Evolutionary conservation across 2,329 filamentous ascomycete genomes (phyloP).

Genomic region (Macroventuria anomochaeta): DNA sequence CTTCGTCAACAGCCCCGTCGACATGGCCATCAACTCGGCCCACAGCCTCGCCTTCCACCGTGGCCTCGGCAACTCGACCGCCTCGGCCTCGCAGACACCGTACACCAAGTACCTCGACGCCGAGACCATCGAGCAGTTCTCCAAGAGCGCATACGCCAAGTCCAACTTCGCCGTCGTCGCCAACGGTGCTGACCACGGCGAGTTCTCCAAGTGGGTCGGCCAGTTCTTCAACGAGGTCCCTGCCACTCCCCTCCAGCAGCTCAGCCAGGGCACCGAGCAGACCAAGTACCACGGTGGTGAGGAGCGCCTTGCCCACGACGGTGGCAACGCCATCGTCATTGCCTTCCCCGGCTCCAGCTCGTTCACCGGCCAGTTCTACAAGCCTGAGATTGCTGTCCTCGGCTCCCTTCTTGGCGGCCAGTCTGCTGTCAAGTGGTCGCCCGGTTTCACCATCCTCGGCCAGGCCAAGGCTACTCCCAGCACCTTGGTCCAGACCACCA

Average conservation of each 20-base stretch:
- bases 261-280: slow-evolving; percentile 64
- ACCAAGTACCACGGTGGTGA: slow-evolving; percentile 95
- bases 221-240: slow-evolving; percentile 85
- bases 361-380: slow-evolving; percentile 73
- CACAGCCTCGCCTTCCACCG: slow-evolving; percentile 91
- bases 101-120: slow-evolving; percentile 81
- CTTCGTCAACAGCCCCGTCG: slow-evolving; percentile 66
- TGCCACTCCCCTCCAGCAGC: slow-evolving; percentile 53
- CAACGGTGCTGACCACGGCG: slow-evolving; percentile 79
- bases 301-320: slow-evolving; percentile 80
- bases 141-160: slow-evolving; percentile 82
- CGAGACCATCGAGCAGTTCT: slow-evolving; percentile 75
- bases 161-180: slow-evolving; percentile 89
- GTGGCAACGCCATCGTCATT: slow-evolving; percentile 84
- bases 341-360: slow-evolving; percentile 91
- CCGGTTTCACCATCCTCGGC: slow-evolving; percentile 88
- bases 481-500: slow-evolving; percentile 74
- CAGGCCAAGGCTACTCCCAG: slow-evolving; percentile 73
- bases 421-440: slow-evolving; percentile 92
- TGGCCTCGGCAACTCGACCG: slow-evolving; percentile 81
- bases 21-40: slow-evolving; percentile 82
- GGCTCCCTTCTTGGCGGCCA: slow-evolving; percentile 88
- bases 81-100: slow-evolving; percentile 73
- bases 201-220: slow-evolving; percentile 86
- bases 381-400: slow-evolving; percentile 88